Evolutionary conservation across 257 asterid species (phyloP).

Genomic region (Vinca minor): DNA sequence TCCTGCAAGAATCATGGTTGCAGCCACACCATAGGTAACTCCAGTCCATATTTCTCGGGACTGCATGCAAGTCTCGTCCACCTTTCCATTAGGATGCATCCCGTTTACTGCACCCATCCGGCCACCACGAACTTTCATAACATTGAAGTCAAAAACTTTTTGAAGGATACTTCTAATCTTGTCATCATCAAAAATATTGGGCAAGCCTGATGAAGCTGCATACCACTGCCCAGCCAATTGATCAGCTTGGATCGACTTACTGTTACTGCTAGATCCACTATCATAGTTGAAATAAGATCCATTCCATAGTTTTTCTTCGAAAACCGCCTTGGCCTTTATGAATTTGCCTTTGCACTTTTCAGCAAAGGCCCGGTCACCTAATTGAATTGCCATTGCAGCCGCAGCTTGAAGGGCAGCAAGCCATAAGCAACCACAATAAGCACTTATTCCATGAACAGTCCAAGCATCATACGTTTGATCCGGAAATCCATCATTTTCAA

Average conservation of each 20-base stretch:
- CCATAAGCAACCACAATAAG: slow-evolving; percentile 97
- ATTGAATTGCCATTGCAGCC: slow-evolving; percentile 77
- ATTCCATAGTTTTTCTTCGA: slow-evolving; percentile 83
- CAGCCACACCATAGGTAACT: slow-evolving; percentile 86
- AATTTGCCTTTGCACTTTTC: slow-evolving; percentile 62
- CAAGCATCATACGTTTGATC: slow-evolving; percentile 96
- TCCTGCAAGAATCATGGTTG: slow-evolving; percentile 93
- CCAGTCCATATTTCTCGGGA: slow-evolving; percentile 97
- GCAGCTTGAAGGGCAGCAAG: slow-evolving; percentile 95
- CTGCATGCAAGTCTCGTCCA: slow-evolving; percentile 98
- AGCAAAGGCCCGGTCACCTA: slow-evolving; percentile 72
- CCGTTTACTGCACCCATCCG: slow-evolving; percentile 97
- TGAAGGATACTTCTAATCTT: slow-evolving; percentile 73
- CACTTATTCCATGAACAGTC: slow-evolving; percentile 95
- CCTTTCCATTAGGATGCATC: slow-evolving; percentile 86
- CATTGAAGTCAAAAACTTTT: slow-evolving; percentile 75
- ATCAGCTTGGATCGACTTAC: slow-evolving; percentile 92
- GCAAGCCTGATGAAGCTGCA: slow-evolving; percentile 85
- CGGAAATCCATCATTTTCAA: slow-evolving; percentile 96
- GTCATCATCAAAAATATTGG: slow-evolving; percentile 61
- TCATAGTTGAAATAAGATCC: slow-evolving; percentile 92
- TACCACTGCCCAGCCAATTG: slow-evolving; percentile 99
- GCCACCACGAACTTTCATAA: slow-evolving; percentile 79
- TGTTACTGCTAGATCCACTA: slow-evolving; percentile 82
- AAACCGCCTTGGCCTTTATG: slow-evolving; percentile 51